Base-by-base conservation (phyloP, 305 asterid genomes). In the Solanum chacoense region DNA sequence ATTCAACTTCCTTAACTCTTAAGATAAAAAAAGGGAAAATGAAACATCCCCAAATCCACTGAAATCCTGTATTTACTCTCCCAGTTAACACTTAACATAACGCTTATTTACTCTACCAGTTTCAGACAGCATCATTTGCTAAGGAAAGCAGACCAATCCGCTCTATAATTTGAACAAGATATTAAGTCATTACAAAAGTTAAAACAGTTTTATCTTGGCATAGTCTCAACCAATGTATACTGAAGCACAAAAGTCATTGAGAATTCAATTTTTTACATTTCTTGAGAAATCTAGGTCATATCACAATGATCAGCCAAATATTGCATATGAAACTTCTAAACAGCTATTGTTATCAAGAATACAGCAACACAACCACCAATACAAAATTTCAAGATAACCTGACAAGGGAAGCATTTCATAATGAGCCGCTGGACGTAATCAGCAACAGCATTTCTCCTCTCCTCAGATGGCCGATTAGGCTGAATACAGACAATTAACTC, bases 401-500 rank as follows among this genome's bases (percentile, higher is more conserved):
- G 97, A 91, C 98, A 97, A 76, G 98, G 98, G 88, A 96, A 97
- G 90, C 98, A 95, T 90, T 94, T 94, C 91, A 90, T 90, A 55
- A 97, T 96, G 85, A 96, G 99, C 72, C 93, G 91, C 90, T 94
- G 97, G 85, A 96, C 98, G 78, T 97, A 96, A 91, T 94, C 94
- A 26, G 97, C 98, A 91, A 97, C 99, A 0, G 98, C 98, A 89
- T 94, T 96, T 91, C 99, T 91, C 36, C 95, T 95, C 91, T 93
- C 98, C 93, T 97, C 99, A 0, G 99, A 96, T 5, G 93, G 93
- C 76, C 89, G 94, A 89, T 96, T 97, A 55, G 99, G 99, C 91
- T 97, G 98, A 88, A 97, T 96, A 92, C 98, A 92, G 87, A 92
- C 94, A 89, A 97, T 94, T 90, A 97, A 98, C 91, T 97, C 97